A percentile compares a stretch with the other conserved stretches of the same genome.
Evolutionary conservation across 164 flowering plant genomes (phyloP).

Genomic region (Annona cherimola): DNA sequence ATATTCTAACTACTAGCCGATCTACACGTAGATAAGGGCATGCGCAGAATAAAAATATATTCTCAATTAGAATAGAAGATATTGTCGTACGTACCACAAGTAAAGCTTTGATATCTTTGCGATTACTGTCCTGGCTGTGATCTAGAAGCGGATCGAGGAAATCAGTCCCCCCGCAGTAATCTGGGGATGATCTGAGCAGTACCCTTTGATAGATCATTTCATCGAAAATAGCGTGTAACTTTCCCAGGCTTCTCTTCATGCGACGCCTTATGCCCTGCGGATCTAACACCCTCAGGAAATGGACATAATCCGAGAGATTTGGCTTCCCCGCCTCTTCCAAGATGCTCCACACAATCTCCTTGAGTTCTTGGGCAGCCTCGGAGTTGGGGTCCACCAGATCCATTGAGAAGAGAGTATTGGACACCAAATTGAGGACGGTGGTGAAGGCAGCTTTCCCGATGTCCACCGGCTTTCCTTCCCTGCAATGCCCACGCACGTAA

Average conservation of each 20-base stretch:
- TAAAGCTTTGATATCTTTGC: not conserved
- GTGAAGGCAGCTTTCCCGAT: not conserved
- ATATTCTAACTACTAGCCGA: no score
- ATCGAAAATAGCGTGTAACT: not conserved
- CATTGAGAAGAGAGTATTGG: constrained; percentile 4
- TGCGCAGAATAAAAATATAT: no score
- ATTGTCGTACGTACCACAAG: not conserved
- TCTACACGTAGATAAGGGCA: no score
- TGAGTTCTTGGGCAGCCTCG: constrained; percentile 2
- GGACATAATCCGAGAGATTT: constrained; percentile 4
- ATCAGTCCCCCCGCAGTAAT: not conserved
- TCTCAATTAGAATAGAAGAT: no score
- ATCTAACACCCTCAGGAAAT: constrained; percentile 1
- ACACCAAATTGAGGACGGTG: not conserved
- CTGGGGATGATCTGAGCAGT: not conserved
- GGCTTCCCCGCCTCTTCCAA: constrained; percentile 1
- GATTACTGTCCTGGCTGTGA: not conserved
- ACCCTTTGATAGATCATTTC: not conserved
- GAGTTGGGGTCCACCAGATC: constrained; percentile 6
- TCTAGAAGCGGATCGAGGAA: constrained; percentile 10
- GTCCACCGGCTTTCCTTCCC: not conserved
- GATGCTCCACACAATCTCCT: constrained; percentile 3
- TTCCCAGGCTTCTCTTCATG: not conserved
- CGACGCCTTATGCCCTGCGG: constrained; percentile 3
- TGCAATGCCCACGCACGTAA: not conserved